Evolutionary conservation across 371 early-diverging fungal genomes (phyloP), one percentile per base, ranked within the genome.

Genomic region (Apophysomyces sp.): DNA sequence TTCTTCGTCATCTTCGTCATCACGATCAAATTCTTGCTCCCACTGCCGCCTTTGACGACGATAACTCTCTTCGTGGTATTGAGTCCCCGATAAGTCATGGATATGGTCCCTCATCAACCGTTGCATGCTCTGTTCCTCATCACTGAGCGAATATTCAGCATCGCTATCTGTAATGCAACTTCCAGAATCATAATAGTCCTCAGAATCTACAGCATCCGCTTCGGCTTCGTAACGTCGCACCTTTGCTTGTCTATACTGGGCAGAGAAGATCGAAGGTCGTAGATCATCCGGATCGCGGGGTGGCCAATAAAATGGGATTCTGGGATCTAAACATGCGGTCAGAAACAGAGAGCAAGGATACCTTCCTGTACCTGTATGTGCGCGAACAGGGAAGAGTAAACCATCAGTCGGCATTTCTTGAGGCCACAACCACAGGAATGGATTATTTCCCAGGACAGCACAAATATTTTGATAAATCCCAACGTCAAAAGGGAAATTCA

Each of bases 401-500:
- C 97, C 97, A 24, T 84, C 83, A 15, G 93, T 95, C 0, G 62
- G 49, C 72, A 86, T 83, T 3, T 58, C 69, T 57, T 74, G 80
- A 6, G 93, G 92, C 67, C 84, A 68, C 62, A 89, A 77, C 95
- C 95, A 96, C 9, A 94, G 73, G 51, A 83, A 62, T 2, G 81
- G 68, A 31, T 67, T 76, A 15, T 67, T 66, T 3, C 98, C 98
- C 57, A 98, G 86, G 12, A 96, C 90, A 16, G 88, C 71, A 26
- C 75, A 78, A 56, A 94, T 81, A 62, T 98, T 98, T 49, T 81
- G 78, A 58, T 81, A 65, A 5, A 84, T 60, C 4, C 99, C 98
- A 55, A 98, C 73, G 75, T 99, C 91, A 77, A 98, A 99, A 2
- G 99, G 99, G 73, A 90, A 94, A 52, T 72, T 76, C 12, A 83